Base-by-base conservation (phyloP, 2,329 filamentous ascomycete species). In the Penicillium sp. region DNA sequence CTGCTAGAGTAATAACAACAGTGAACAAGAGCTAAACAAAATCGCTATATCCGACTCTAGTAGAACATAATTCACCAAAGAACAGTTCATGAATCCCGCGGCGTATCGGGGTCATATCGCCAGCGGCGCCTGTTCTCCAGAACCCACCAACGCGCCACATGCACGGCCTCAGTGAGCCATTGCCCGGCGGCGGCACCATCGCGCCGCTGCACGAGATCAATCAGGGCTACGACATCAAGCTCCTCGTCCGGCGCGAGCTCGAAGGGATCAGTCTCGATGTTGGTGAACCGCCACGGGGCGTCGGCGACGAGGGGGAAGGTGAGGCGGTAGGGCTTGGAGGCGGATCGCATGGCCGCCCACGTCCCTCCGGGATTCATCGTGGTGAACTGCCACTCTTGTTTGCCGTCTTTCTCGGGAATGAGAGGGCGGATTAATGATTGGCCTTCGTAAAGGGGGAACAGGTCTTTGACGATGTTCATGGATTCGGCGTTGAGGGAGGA, bases 251-350 rank as follows among this genome's bases (percentile, higher is more conserved):
- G 45, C 3, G 59, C 33, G 3, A 53, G 34, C 43, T 70, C 68
- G 21, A 60, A 42, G 2, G 66, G 64, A 35, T 70, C 67, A 2
- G 39, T 49, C 1, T 48, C 50, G 7, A 61, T 47, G 20, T 69
- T 52, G 1, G 63, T 64, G 50, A 71, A 70, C 20, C 52, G 43
- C 45, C 57, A 66, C 18, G 56, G 51, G 6, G 73, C 85, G 36
- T 87, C 86, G 62, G 94, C 86, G 57, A 86, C 79, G 55, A 91
- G 82, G 3, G 86, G 82, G 38, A 96, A 82, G 10, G 57, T 51
- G 83, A 90, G 45, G 77, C 75, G 45, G 94, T 77, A 64, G 27
- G 64, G 72, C 88, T 87, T 55, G 82, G 81, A 88, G 83, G 96
- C 50, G 71, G 76, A n/a, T 81, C 82, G 66, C 87, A 83, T 52